Percentiles rank a stretch among this genome's conserved stretches.
Evolutionary conservation across 495 filamentous ascomycete genomes (phyloP).

Genomic region (Aspergillus sparsus): DNA sequence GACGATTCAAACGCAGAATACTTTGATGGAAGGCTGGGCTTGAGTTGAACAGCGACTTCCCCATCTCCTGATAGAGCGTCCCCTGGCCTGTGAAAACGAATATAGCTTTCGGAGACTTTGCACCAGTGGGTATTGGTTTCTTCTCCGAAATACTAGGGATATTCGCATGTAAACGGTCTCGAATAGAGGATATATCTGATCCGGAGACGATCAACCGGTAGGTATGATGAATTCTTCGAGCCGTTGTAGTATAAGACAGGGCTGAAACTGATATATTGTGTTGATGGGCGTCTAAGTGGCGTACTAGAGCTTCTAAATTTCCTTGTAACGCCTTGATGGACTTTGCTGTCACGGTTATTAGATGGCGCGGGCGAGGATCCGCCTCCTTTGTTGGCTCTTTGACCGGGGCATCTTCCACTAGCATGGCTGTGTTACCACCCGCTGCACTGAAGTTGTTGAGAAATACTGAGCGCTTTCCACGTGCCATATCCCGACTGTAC

Average conservation of each 20-base stretch:
- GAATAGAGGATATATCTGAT: constrained; percentile 41
- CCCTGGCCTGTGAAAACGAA: constrained; percentile 58
- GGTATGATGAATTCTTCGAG: constrained; percentile 68
- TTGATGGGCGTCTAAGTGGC: constrained; percentile 48
- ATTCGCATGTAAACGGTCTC: constrained; percentile 59
- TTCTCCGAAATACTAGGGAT: constrained; percentile 18
- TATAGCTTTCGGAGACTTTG: constrained; percentile 12
- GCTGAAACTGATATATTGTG: not conserved
- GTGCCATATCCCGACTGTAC: constrained; percentile 52
- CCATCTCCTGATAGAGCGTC: constrained; percentile 57
- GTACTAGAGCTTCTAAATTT: constrained; percentile 51
- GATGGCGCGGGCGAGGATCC: constrained; percentile 53
- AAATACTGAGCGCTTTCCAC: constrained; percentile 60
- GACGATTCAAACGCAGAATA: constrained; percentile 66
- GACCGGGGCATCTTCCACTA: constrained; percentile 55
- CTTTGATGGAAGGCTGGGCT: constrained; percentile 64
- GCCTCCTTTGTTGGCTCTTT: constrained; percentile 35
- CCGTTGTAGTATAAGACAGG: constrained; percentile 77
- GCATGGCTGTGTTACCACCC: constrained; percentile 51
- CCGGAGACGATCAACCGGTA: constrained; percentile 5
- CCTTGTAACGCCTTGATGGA: constrained; percentile 54
- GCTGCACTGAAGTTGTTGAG: constrained; percentile 68
- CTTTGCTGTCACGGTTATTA: constrained; percentile 54
- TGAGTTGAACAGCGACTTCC: constrained; percentile 65
- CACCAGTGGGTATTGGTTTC: not conserved